phyloP scores from a whole-genome alignment of 1,139 yeast genomes.

The Candida mesenterica region DNA sequence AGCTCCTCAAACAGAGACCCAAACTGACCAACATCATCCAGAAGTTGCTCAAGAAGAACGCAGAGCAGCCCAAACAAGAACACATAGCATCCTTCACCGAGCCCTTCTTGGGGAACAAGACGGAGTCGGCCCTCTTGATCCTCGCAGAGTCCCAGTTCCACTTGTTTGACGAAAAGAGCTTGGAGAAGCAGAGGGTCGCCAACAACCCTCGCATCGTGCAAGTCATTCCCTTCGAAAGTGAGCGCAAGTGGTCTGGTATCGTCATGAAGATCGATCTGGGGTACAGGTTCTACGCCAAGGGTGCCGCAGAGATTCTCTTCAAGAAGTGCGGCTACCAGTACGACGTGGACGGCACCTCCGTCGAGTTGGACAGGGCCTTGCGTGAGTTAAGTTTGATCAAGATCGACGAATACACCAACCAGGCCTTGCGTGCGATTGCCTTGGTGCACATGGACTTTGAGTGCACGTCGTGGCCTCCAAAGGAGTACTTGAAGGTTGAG shows the following conservation, averaged over 20 bases:
- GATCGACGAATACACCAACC: constrained; percentile 66
- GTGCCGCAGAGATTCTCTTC: constrained; percentile 90
- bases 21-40: constrained; percentile 22
- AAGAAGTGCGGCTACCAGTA: constrained; percentile 51
- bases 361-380: constrained; percentile 26
- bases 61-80: constrained; percentile 5
- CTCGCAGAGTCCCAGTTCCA: constrained; percentile 62
- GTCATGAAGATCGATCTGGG: constrained; percentile 52
- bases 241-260: constrained; percentile 89
- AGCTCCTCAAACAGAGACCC: constrained; percentile 30
- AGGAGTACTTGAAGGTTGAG: constrained; percentile 18
- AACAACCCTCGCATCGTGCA: constrained; percentile 51
- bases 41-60: constrained; percentile 15
- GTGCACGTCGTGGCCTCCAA: constrained; percentile 63
- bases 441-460: constrained; percentile 74
- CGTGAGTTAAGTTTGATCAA: constrained; percentile 39
- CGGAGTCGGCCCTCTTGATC: constrained; percentile 83
- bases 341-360: constrained; percentile 28
- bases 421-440: constrained; percentile 83
- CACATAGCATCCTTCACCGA: constrained; percentile 34
- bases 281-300: constrained; percentile 73
- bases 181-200: constrained; percentile 41
- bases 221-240: constrained; percentile 86
- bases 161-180: constrained; percentile 35
- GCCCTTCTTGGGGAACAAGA: constrained; percentile 84